Base-by-base conservation (phyloP, 768 basidiomycete genomes). In the Inosperma sp. region DNA sequence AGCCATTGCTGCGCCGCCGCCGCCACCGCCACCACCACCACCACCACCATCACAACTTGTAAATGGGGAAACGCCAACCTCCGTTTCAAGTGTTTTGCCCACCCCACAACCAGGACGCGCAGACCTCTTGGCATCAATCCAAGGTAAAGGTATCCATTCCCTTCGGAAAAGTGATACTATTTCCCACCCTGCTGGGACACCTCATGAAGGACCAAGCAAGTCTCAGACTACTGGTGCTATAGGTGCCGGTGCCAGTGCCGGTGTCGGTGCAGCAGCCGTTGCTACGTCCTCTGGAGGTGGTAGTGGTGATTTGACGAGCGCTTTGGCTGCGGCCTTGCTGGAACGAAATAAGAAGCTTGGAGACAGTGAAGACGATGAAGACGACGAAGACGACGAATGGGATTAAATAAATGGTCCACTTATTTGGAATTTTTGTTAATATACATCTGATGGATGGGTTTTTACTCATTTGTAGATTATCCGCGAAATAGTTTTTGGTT, bases 331-430 rank as follows among this genome's bases (percentile, higher is more conserved):
- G 42, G 93, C 93, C 1, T 67, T 97, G 55, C 69, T 84, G 59
- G 81, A 86, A 64, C 72, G 93, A 58, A 95, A 89, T 64, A 91
- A 88, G 71, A 85, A 88, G 61, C 70, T 95, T 58, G 92, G 88
- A 2, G 90, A 93, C 58, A 88, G 86, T 59, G 87, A 89, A 57
- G 85, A 87, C 43, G 85, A 86, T 17, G 86, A 87, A 4, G 84
- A 84, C 0, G 84, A 86, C 19, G 82, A 84, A 27, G 84, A 84
- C 34, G 83, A 82, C 51, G 86, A 86, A 63, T 79, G 75, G 71
- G 77, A 74, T 59, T 74, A 64, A 51, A 16, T 33, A 19, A 25
- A 2, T 8, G 3, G 9, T 22, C 6, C n/a, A n/a, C n/a, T 21
- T 25, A 13, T 14, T n/a, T 19, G 30, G 16, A 13, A 17, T 22